Conservation (phyloP, 1,284 basidiomycete genomes). For the Prillingera fragicola region DNA sequence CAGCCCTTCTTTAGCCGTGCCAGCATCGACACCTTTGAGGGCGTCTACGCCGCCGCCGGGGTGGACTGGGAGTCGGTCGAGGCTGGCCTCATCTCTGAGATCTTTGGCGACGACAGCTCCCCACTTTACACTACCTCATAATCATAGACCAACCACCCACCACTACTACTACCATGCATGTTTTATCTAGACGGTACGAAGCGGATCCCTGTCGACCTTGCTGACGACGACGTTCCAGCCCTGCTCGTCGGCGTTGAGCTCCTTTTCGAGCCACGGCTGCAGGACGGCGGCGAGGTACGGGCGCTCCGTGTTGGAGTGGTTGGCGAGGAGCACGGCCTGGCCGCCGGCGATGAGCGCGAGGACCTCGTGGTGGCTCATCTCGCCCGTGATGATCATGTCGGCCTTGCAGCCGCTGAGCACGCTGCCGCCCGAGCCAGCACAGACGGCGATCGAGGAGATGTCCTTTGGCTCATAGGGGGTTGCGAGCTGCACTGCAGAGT, state of each 20-base stretch:
- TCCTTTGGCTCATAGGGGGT: constrained; percentile 46
- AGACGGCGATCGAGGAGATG: constrained; percentile 61
- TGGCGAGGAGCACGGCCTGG: constrained; percentile 71
- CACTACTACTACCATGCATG: background rate
- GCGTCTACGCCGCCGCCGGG: constrained; percentile 64
- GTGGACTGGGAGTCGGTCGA: constrained; percentile 87
- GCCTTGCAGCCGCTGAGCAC: constrained; percentile 64
- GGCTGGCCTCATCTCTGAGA: constrained; percentile 67
- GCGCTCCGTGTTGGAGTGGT: constrained; percentile 83
- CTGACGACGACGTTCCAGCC: constrained; percentile 17
- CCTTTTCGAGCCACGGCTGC: constrained; percentile 57
- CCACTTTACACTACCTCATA: background rate
- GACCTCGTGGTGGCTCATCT: constrained; percentile 84
- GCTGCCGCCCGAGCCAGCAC: constrained; percentile 66
- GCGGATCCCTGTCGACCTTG: constrained; percentile 16
- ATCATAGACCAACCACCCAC: background rate
- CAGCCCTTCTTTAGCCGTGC: constrained; percentile 80
- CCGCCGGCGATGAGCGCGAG: constrained; percentile 67
- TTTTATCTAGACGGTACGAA: constrained; percentile 10
- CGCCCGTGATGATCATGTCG: constrained; percentile 83
- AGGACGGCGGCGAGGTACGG: constrained; percentile 67
- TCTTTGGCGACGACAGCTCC: constrained; percentile 61
- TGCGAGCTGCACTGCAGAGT: constrained; percentile 69
- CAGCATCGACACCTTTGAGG: constrained; percentile 82
- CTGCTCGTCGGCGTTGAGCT: constrained; percentile 47